phyloP scores from a whole-genome alignment of 345 rosid species.

The Psidium friedrichsthalianum region DNA sequence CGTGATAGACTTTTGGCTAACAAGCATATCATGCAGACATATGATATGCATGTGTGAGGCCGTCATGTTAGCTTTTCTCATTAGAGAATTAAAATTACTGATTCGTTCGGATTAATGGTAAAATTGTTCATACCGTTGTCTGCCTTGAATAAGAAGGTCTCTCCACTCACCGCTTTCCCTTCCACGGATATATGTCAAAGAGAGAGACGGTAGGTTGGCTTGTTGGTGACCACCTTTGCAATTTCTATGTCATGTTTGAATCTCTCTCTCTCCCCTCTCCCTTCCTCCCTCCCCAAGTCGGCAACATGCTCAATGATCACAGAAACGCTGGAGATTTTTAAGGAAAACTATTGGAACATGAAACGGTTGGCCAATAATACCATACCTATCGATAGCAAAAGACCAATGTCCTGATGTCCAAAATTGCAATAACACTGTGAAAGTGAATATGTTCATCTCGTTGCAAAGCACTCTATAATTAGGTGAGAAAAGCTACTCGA shows the following conservation, averaged over 20 bases:
- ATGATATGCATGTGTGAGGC: too few relatives aligned
- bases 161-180: not conserved
- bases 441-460: not conserved
- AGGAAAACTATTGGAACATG: not conserved
- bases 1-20: too few relatives aligned
- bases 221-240: constrained; percentile 31
- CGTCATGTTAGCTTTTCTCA: too few relatives aligned
- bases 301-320: not conserved
- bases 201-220: constrained; percentile 12
- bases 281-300: not conserved
- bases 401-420: not conserved
- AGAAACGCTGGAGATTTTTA: not conserved
- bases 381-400: not conserved
- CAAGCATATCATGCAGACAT: too few relatives aligned
- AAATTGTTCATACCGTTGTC: not conserved
- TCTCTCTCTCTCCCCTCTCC: not conserved
- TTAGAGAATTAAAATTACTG: not conserved
- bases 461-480: not conserved
- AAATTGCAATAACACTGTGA: not conserved
- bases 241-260: not conserved
- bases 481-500: not conserved
- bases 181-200: not conserved
- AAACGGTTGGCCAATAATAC: not conserved
- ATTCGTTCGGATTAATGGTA: not conserved
- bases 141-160: not conserved